A percentile compares a stretch with the other conserved stretches of the same genome.
These are phyloP conservation scores for Geotrichum fermentans DNA, from an alignment of 1,139 yeast genomes.

Conservation along the genomic window DNA sequence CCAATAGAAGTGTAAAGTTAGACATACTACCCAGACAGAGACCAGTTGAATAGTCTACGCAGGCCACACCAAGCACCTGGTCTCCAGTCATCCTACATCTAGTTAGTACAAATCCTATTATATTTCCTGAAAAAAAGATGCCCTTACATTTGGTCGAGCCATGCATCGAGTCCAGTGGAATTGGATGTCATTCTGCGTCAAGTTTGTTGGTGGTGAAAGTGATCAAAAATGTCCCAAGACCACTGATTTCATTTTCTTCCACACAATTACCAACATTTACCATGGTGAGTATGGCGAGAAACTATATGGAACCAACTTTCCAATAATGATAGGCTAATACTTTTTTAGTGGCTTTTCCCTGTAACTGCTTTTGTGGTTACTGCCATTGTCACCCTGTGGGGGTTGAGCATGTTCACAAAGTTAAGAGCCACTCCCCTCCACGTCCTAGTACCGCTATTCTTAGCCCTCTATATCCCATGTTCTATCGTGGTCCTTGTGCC, in stretches of 20 bases:
- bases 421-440: slow-evolving; percentile 40
- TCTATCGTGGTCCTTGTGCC: slow-evolving; percentile 54
- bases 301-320: too few species aligned
- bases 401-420: slow-evolving; percentile 39
- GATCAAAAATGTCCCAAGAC: neutral
- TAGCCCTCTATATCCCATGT: slow-evolving; percentile 52
- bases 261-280: slow-evolving; percentile 1
- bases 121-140: neutral
- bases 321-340: too few species aligned
- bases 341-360: slow-evolving; percentile 32
- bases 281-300: too few species aligned
- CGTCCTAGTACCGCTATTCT: slow-evolving; percentile 40
- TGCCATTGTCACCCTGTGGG: slow-evolving; percentile 34
- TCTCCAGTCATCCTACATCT: slow-evolving; percentile 24
- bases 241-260: neutral
- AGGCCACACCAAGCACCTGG: slow-evolving; percentile 28
- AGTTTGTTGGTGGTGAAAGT: neutral
- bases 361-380: slow-evolving; percentile 37
- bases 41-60: slow-evolving; percentile 28
- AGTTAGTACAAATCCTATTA: neutral
- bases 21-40: slow-evolving; percentile 29
- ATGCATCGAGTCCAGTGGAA: slow-evolving; percentile 22
- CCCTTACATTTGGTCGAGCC: slow-evolving; percentile 30
- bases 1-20: neutral
- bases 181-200: slow-evolving; percentile 3